Evolutionary conservation across 2,329 filamentous ascomycete genomes (phyloP).

Genomic region (Paramyrothecium roridum): DNA sequence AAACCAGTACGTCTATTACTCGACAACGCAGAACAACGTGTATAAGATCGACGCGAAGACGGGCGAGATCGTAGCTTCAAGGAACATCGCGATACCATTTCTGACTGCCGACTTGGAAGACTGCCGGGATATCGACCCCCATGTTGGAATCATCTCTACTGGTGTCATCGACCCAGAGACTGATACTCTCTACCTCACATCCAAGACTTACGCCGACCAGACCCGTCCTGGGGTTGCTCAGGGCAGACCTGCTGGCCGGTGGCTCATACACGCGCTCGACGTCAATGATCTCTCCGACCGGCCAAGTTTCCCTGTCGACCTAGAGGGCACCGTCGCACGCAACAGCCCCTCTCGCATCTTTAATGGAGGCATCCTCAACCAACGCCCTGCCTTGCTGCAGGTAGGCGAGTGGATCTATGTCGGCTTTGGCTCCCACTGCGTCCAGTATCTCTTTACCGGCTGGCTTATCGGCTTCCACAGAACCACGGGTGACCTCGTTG

Average conservation of each 20-base stretch:
- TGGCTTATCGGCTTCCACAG: constrained; percentile 48
- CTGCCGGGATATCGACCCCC: constrained; percentile 46
- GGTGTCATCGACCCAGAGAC: constrained; percentile 42
- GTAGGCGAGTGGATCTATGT: constrained; percentile 46
- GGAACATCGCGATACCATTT: constrained; percentile 48
- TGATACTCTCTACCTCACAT: constrained; percentile 39
- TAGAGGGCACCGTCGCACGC: constrained; percentile 42
- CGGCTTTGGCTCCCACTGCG: constrained; percentile 53
- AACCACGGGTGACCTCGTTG: constrained; percentile 32
- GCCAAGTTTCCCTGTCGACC: constrained; percentile 41
- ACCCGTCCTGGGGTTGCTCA: constrained; percentile 21
- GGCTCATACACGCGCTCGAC: constrained; percentile 33
- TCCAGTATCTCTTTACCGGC: constrained; percentile 53
- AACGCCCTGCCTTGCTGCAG: constrained; percentile 45
- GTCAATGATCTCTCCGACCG: constrained; percentile 33
- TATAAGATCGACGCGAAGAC: constrained; percentile 55
- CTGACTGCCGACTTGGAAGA: constrained; percentile 43
- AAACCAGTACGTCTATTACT: constrained; percentile 51
- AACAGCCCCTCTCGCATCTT: constrained; percentile 47
- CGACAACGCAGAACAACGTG: constrained; percentile 56
- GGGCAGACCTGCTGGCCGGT: constrained; percentile 28
- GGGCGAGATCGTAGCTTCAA: constrained; percentile 42
- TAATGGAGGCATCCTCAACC: constrained; percentile 47
- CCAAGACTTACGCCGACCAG: constrained; percentile 38
- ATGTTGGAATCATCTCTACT: constrained; percentile 41